phyloP scores from a whole-genome alignment of 2,329 filamentous ascomycete species.

The Pestalotiopsis sp. region DNA sequence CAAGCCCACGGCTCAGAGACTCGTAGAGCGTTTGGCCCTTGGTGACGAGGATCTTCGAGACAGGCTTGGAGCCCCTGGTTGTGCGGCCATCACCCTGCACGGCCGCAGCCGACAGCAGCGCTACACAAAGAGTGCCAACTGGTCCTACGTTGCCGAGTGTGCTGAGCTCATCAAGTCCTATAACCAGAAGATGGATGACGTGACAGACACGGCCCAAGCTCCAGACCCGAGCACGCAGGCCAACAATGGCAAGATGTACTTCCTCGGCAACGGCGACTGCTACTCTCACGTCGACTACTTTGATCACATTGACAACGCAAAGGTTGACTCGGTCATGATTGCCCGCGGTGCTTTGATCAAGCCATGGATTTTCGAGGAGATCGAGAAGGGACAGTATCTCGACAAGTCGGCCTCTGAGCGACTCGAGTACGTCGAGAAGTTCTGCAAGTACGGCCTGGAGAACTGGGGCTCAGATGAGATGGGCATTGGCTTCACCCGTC shows the following conservation, averaged over 20 bases:
- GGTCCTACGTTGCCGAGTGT: slow-evolving; percentile 91
- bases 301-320: slow-evolving; percentile 73
- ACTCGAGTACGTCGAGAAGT: slow-evolving; percentile 83
- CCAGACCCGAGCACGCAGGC: slow-evolving; percentile 75
- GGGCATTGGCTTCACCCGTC: slow-evolving; percentile 85
- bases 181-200: slow-evolving; percentile 66
- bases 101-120: slow-evolving; percentile 92
- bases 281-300: slow-evolving; percentile 92
- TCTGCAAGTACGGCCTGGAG: slow-evolving; percentile 86
- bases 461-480: slow-evolving; percentile 96
- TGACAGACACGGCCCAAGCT: slow-evolving; percentile 78
- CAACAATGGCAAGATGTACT: slow-evolving; percentile 76
- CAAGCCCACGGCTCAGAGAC: slow-evolving; percentile 76
- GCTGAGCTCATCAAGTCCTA: slow-evolving; percentile 82
- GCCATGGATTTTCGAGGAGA: slow-evolving; percentile 98
- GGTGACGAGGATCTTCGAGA: slow-evolving; percentile 75
- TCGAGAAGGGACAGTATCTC: slow-evolving; percentile 86
- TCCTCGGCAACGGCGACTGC: slow-evolving; percentile 95
- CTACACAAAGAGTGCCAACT: slow-evolving; percentile 91
- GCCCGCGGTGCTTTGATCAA: slow-evolving; percentile 96
- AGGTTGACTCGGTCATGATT: slow-evolving; percentile 94
- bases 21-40: slow-evolving; percentile 82
- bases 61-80: slow-evolving; percentile 75
- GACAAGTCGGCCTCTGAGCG: slow-evolving; percentile 93
- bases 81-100: slow-evolving; percentile 94